Evolutionary conservation across 2,329 filamentous ascomycete genomes (phyloP).

Genomic region (Paraphaeosphaeria minitans): DNA sequence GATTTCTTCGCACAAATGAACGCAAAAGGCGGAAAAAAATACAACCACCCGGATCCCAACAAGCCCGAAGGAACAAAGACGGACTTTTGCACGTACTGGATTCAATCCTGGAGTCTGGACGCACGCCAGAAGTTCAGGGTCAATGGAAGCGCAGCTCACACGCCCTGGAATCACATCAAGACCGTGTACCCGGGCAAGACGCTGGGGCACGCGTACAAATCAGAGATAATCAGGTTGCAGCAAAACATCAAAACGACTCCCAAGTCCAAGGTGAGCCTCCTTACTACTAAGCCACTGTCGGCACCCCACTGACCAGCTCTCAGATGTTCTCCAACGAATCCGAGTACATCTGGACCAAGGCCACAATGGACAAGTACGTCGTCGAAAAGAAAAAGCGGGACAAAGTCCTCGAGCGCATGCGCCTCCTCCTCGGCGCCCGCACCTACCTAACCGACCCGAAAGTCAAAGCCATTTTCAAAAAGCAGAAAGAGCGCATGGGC

Average conservation of each 20-base stretch:
- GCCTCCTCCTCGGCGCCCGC: conserved; percentile 10
- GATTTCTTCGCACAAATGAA: conserved; percentile 12
- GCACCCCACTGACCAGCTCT: background rate
- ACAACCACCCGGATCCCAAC: conserved; percentile 9
- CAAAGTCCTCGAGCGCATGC: conserved; percentile 9
- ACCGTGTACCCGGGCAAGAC: conserved; percentile 1
- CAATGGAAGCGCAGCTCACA: background rate
- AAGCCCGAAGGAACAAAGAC: background rate
- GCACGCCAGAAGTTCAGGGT: background rate
- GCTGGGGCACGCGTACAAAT: background rate
- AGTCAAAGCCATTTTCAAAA: conserved; percentile 8
- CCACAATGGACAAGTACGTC: background rate
- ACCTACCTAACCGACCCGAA: conserved; percentile 10
- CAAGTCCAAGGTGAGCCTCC: conserved; percentile 6
- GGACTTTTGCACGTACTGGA: conserved; percentile 14
- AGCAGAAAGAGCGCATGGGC: conserved; percentile 16
- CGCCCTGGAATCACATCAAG: conserved; percentile 4
- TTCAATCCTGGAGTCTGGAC: conserved; percentile 4
- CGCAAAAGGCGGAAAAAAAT: background rate
- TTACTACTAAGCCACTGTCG: too few species aligned
- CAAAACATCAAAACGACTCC: conserved; percentile 4
- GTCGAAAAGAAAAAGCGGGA: background rate
- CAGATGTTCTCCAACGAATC: conserved; percentile 2
- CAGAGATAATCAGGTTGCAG: conserved; percentile 10
- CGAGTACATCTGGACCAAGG: conserved; percentile 1